Base-by-base conservation (phyloP, 495 filamentous ascomycete species). In the Extremus antarcticus region DNA sequence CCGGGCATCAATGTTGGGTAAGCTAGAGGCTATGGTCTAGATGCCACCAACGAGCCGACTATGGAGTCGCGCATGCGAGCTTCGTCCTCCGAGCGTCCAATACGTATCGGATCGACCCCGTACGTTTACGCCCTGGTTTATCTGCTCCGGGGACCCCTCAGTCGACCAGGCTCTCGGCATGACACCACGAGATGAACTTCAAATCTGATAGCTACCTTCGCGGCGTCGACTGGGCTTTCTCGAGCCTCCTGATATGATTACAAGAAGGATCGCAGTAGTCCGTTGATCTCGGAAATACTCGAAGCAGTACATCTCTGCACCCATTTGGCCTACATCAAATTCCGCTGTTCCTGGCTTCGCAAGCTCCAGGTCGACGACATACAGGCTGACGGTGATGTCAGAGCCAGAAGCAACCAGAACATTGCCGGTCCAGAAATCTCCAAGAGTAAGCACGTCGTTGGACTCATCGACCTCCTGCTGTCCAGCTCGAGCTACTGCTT, bases 371-470 rank as follows among this genome's bases (percentile, higher is more conserved):
- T 54, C 51, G 10, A 54, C 1, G 17, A 29, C 15, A 32, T 25
- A 54, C 25, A 54, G 35, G 13, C 20, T 25, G 10, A 54, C 22
- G 41, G 15, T n/a, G 17, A 1, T 39, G 9, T n/a, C n/a, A 1
- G 11, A 3, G 9, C 20, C 45, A 3, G 51, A 7, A n/a, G 8
- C 25, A 19, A 54, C 40, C 22, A 54, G 51, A 43, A 54, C 51
- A 20, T 54, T 54, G 51, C 51, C 51, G 20, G 51, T 54, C 51
- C 51, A 54, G 23, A 46, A 54, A 21, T 54, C 51, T 25, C 51
- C 51, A 24, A 54, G 8, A 10, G 51, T 54, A 11, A 54, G 22
- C 38, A 54, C 51, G 15, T 54, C 51, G 13, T 46, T 22, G 24
- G 51, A 43, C 21, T 54, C 39, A 20, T 29, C 3, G 3, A 54